Conservation (phyloP, 495 filamentous ascomycete genomes). For the Filosporella fistucella region DNA sequence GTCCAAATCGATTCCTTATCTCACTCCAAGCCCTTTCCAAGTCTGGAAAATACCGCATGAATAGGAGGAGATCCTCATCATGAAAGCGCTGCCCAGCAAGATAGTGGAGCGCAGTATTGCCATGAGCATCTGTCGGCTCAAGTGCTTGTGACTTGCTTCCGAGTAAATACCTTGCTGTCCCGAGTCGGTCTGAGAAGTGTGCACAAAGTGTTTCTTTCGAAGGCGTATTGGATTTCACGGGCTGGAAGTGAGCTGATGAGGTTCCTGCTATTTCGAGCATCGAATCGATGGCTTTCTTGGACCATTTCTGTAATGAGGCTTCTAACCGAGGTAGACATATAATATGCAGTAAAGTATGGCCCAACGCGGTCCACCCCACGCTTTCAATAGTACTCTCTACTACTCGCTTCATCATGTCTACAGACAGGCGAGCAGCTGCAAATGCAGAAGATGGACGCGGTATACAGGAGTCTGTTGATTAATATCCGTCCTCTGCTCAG, state of each 20-base stretch:
- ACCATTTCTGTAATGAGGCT: background rate
- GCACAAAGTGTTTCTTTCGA: background rate
- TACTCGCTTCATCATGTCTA: no score
- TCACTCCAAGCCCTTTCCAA: background rate
- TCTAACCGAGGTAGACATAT: background rate
- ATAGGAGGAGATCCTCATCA: background rate
- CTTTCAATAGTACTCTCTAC: no score
- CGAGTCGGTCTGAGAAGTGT: background rate
- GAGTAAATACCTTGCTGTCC: background rate
- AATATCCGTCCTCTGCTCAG: no score
- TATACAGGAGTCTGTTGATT: no score
- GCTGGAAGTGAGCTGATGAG: background rate
- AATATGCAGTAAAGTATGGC: background rate
- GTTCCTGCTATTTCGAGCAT: background rate
- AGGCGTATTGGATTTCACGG: background rate
- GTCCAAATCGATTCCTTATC: background rate
- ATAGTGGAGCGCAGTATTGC: background rate
- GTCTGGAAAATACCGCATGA: background rate
- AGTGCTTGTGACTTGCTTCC: no score
- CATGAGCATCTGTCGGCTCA: no score
- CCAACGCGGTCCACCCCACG: no score
- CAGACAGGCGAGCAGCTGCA: no score
- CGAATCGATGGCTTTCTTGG: background rate
- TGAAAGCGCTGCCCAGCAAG: background rate
- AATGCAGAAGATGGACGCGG: no score